Conservation (phyloP, 768 basidiomycete species). For the Xerocomus potaroensis region DNA sequence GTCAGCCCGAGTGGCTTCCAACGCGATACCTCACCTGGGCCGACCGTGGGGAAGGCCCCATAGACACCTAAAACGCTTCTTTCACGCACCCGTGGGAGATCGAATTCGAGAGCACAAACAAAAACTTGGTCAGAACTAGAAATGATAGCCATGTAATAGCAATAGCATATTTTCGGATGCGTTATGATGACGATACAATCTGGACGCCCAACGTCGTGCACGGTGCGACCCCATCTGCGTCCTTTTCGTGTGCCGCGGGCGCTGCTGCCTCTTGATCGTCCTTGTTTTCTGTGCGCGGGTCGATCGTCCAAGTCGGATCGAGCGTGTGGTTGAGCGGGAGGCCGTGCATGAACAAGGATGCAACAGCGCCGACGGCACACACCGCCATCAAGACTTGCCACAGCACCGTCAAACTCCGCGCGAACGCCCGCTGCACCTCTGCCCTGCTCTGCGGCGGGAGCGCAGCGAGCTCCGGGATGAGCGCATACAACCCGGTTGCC, state of each 20-base stretch:
- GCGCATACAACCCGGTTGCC: conserved; percentile 36
- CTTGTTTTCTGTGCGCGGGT: neutral
- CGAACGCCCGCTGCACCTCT: conserved; percentile 41
- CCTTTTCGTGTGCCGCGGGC: neutral
- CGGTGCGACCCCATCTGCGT: neutral
- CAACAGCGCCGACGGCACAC: conserved; percentile 12
- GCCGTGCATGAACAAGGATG: conserved; percentile 17
- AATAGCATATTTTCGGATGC: too few relatives aligned
- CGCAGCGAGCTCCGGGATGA: conserved; percentile 38
- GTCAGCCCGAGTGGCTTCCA: conserved; percentile 60
- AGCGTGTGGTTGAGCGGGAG: conserved; percentile 5
- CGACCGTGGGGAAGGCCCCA: too few relatives aligned
- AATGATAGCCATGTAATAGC: too few relatives aligned
- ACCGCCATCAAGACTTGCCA: conserved; percentile 45
- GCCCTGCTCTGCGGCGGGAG: conserved; percentile 32
- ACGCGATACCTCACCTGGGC: conserved; percentile 43
- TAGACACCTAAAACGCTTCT: too few relatives aligned
- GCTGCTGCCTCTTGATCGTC: neutral
- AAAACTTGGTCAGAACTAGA: too few relatives aligned
- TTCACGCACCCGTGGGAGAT: too few relatives aligned
- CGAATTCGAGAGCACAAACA: too few relatives aligned
- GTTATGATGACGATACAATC: too few relatives aligned
- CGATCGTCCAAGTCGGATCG: conserved; percentile 9
- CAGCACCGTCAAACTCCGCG: conserved; percentile 34
- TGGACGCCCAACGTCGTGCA: too few relatives aligned